Conservation (phyloP, 2,329 filamentous ascomycete genomes). For the Phaeosphaeria sp. region DNA sequence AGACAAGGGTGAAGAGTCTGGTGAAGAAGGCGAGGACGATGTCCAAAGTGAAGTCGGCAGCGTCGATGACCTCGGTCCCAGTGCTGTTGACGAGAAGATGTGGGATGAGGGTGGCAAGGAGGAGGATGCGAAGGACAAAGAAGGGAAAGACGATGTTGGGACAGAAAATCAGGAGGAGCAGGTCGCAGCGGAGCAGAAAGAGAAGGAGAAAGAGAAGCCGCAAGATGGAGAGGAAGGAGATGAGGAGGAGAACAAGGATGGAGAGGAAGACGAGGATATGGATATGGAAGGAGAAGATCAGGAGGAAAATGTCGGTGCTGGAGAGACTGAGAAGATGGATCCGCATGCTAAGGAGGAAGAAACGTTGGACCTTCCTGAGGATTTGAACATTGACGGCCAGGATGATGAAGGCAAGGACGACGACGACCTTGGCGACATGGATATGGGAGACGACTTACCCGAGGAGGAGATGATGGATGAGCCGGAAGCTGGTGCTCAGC, state of each 20-base stretch:
- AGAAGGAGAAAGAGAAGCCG: conserved; percentile 60
- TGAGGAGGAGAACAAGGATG: conserved; percentile 67
- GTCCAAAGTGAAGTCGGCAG: conserved; percentile 91
- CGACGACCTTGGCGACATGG: conserved; percentile 45
- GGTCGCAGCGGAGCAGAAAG: conserved; percentile 55
- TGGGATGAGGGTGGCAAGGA: conserved; percentile 89
- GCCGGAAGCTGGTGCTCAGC: conserved; percentile 35
- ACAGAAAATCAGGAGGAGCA: conserved; percentile 58
- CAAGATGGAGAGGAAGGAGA: conserved; percentile 65
- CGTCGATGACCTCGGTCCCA: conserved; percentile 88
- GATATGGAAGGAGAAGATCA: conserved; percentile 66
- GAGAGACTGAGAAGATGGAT: conserved; percentile 71
- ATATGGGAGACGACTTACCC: conserved; percentile 44
- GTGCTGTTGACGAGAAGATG: conserved; percentile 96
- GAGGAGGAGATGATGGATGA: conserved; percentile 44
- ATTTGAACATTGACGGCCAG: conserved; percentile 81
- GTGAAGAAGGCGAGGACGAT: conserved; percentile 59
- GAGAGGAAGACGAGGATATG: conserved; percentile 62
- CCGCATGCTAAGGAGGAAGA: conserved; percentile 83
- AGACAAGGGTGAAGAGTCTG: conserved; percentile 64
- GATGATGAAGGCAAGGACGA: conserved; percentile 65
- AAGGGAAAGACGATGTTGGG: conserved; percentile 65
- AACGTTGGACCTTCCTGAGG: conserved; percentile 82
- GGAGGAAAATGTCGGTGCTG: conserved; percentile 67
- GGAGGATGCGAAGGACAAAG: conserved; percentile 81